A percentile compares a stretch with the other conserved stretches of the same genome.
Evolutionary conservation across 225 moss, liverwort and hornwort species (phyloP).

Genomic region (Takakia lepidozioides): DNA sequence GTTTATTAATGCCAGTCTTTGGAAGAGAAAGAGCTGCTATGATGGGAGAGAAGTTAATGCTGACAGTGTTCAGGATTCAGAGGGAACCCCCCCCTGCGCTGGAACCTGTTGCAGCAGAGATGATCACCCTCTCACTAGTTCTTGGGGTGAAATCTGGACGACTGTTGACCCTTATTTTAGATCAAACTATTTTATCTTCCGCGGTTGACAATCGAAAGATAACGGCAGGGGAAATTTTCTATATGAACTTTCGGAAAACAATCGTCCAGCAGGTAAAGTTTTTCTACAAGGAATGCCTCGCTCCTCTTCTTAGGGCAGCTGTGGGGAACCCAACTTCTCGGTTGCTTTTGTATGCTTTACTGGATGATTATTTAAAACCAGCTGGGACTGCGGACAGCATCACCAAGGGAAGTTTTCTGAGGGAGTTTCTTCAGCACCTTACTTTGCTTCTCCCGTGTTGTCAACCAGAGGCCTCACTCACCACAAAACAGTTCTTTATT

Average conservation of each 20-base stretch:
- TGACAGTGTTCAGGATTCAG: slow-evolving; percentile 47
- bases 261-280: slow-evolving; percentile 76
- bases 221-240: slow-evolving; percentile 66
- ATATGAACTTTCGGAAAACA: slow-evolving; percentile 71
- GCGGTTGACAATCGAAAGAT: slow-evolving; percentile 42
- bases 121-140: slow-evolving; percentile 57
- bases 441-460: slow-evolving; percentile 44
- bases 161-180: slow-evolving; percentile 56
- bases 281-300: slow-evolving; percentile 49
- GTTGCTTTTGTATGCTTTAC: slow-evolving; percentile 57
- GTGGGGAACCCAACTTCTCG: slow-evolving; percentile 46
- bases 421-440: slow-evolving; percentile 49
- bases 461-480: slow-evolving; percentile 28
- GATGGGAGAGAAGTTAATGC: slow-evolving; percentile 58
- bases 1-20: slow-evolving; percentile 39
- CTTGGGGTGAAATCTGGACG: slow-evolving; percentile 48
- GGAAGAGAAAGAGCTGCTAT: slow-evolving; percentile 48
- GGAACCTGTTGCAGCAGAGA: slow-evolving; percentile 68
- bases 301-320: slow-evolving; percentile 40
- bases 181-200: slow-evolving; percentile 24
- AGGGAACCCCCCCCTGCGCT: slow-evolving; percentile 76
- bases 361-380: slow-evolving; percentile 57
- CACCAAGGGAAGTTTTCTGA: slow-evolving; percentile 59
- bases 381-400: slow-evolving; percentile 35
- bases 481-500: slow-evolving; percentile 57